These are phyloP conservation scores for Ustilago curta DNA, from an alignment of 1,284 basidiomycete genomes.

Conservation along the genomic window DNA sequence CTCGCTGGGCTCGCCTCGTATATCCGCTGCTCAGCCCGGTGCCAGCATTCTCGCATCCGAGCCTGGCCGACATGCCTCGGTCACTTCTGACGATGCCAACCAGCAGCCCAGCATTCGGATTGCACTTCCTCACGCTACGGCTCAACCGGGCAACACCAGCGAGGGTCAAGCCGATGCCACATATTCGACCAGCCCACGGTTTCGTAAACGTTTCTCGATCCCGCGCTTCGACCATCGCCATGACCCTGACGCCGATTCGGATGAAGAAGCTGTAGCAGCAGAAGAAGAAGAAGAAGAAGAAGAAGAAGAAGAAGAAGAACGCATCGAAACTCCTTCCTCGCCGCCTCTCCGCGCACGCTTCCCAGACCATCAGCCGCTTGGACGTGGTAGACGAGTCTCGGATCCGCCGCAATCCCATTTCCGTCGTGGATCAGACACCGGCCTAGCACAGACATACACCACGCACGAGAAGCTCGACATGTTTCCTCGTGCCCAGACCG, in stretches of 20 bases:
- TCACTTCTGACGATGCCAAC: conserved; percentile 8
- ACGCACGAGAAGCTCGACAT: conserved; percentile 53
- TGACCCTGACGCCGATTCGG: conserved; percentile 37
- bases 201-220: conserved; percentile 34
- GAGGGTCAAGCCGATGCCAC: not conserved
- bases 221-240: conserved; percentile 39
- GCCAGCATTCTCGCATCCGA: conserved; percentile 29
- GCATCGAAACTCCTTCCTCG: conserved; percentile 7
- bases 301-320: conserved; percentile 8
- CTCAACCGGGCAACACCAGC: not conserved
- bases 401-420: conserved; percentile 44
- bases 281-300: conserved; percentile 23
- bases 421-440: conserved; percentile 53
- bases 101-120: conserved; percentile 47
- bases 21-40: conserved; percentile 14
- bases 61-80: conserved; percentile 5
- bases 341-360: conserved; percentile 41
- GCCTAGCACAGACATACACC: conserved; percentile 15
- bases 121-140: conserved; percentile 23
- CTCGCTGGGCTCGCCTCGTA: conserved; percentile 2
- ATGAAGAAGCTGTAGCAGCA: conserved; percentile 27
- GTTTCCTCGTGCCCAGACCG: conserved; percentile 74
- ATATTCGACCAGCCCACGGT: not conserved
- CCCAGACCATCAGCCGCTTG: conserved; percentile 20
- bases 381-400: conserved; percentile 41